phyloP scores from a whole-genome alignment of 345 rosid species.

The Raphanus raphanistrum region DNA sequence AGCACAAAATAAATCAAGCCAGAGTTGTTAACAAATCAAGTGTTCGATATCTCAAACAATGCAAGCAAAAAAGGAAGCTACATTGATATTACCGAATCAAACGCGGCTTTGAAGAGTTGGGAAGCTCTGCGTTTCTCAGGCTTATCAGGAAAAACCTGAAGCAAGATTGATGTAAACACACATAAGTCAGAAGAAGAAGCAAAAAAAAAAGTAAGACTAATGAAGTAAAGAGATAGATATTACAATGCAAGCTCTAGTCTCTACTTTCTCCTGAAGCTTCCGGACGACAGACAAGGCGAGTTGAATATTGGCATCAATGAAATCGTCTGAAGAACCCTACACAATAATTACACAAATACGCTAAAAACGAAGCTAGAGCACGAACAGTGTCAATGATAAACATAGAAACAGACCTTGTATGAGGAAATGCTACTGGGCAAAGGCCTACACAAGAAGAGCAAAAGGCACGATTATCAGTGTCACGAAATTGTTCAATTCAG shows the following conservation, averaged over 20 bases:
- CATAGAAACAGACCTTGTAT: constrained; percentile 58
- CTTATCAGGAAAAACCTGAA: constrained; percentile 87
- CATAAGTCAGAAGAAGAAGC: neutral
- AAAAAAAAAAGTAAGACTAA: constrained; percentile 4
- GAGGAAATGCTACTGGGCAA: constrained; percentile 84
- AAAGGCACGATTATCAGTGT: neutral
- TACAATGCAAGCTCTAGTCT: constrained; percentile 85
- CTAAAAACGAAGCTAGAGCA: neutral
- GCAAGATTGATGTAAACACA: neutral
- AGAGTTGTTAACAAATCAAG: constrained; percentile 1
- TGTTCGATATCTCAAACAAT: neutral
- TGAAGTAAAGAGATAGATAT: constrained; percentile 25
- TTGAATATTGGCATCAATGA: constrained; percentile 92
- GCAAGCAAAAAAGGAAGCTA: neutral
- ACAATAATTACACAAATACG: constrained; percentile 35
- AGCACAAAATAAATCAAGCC: constrained; percentile 33
- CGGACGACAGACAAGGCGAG: constrained; percentile 70
- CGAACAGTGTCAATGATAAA: neutral
- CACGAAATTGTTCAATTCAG: neutral
- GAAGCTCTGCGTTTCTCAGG: constrained; percentile 89
- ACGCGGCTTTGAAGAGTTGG: constrained; percentile 65
- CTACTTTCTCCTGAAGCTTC: constrained; percentile 71
- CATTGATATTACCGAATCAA: constrained; percentile 62
- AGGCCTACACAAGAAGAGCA: constrained; percentile 54
- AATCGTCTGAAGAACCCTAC: constrained; percentile 97